Percentiles rank a stretch among this genome's conserved stretches.
These are phyloP conservation scores for Afroboletus lepidellus DNA, from an alignment of 1,284 basidiomycete genomes.

Conservation along the genomic window DNA sequence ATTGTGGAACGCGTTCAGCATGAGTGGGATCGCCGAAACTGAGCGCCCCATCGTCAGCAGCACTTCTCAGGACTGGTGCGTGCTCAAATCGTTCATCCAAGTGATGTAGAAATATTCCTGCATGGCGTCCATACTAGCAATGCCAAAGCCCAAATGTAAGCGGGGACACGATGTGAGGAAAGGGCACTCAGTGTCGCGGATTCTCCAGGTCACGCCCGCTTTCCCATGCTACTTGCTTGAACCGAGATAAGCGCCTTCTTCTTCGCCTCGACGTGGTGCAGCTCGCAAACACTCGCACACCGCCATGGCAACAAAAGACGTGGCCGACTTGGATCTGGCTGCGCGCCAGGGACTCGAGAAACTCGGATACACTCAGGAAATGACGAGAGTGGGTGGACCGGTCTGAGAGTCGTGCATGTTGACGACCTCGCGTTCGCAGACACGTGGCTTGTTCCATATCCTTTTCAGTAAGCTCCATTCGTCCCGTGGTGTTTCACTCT, in stretches of 20 bases:
- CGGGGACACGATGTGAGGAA: too few species aligned
- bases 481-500: background rate
- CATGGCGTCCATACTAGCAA: too few species aligned
- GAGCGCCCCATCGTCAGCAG: too few species aligned
- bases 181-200: too few species aligned
- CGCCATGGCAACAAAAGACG: slow-evolving; percentile 11
- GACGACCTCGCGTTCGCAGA: slow-evolving; percentile 29
- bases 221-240: background rate
- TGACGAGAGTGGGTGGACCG: slow-evolving; percentile 40
- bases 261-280: background rate
- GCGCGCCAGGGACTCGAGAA: slow-evolving; percentile 40
- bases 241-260: slow-evolving; percentile 2
- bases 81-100: too few species aligned
- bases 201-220: background rate
- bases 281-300: background rate
- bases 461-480: slow-evolving; percentile 48
- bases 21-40: too few species aligned
- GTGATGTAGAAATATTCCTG: too few species aligned
- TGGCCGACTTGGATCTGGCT: slow-evolving; percentile 20
- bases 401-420: background rate
- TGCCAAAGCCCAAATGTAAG: too few species aligned
- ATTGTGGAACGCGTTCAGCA: too few species aligned
- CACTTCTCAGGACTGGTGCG: too few species aligned
- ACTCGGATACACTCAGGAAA: slow-evolving; percentile 51
- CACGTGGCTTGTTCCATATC: slow-evolving; percentile 44